These are phyloP conservation scores for Termitomyces sp. DNA, from an alignment of 768 basidiomycete species.

Conservation along the genomic window DNA sequence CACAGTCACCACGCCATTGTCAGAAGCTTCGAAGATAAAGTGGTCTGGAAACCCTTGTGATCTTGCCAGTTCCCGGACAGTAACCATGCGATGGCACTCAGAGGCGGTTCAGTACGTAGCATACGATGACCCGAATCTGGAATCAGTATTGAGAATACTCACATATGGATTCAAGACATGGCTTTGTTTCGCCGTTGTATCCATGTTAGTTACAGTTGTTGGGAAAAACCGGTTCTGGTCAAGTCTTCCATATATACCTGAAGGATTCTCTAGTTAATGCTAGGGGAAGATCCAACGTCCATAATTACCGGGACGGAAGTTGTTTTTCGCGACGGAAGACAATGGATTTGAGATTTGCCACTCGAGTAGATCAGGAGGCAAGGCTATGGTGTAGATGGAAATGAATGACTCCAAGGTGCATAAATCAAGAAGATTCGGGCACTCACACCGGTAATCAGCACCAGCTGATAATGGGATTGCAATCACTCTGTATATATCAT, in stretches of 20 bases:
- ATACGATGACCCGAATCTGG: background rate
- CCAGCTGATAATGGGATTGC: conserved; percentile 48
- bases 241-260: conserved; percentile 54
- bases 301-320: conserved; percentile 44
- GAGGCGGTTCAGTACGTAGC: background rate
- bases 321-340: conserved; percentile 48
- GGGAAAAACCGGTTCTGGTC: conserved; percentile 53
- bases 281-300: background rate
- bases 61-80: conserved; percentile 72
- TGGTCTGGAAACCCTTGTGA: conserved; percentile 81
- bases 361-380: conserved; percentile 43
- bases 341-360: conserved; percentile 59
- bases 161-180: conserved; percentile 65
- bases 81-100: conserved; percentile 67
- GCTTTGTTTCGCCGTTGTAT: conserved; percentile 75
- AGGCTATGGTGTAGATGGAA: conserved; percentile 23
- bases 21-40: conserved; percentile 54
- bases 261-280: background rate
- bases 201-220: conserved; percentile 75
- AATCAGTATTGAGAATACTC: conserved; percentile 16
- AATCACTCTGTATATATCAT: conserved; percentile 40
- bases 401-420: background rate
- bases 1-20: conserved; percentile 56
- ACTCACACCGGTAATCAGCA: conserved; percentile 64
- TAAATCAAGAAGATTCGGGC: background rate